Evolutionary conservation across 1,139 yeast genomes (phyloP), one percentile per base, ranked within the genome.

Genomic region (Wickerhamiella pararugosa): DNA sequence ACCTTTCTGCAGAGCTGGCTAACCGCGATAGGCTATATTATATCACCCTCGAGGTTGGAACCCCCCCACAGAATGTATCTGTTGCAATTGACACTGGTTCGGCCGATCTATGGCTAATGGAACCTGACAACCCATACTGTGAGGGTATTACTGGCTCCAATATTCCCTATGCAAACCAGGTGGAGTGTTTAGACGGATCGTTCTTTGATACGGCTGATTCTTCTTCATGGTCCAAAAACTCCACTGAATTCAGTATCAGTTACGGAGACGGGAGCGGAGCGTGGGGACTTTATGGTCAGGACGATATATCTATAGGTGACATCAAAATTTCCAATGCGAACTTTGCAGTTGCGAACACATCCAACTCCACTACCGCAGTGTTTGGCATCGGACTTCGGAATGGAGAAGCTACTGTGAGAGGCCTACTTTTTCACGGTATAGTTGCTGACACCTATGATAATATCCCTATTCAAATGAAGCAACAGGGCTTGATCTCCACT

Each of bases 221-320:
- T 7, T 38, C 47, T 6, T 37, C 48, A 6, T 15, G 21, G 21
- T 48, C n/a, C 39, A 32, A 35, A n/a, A 10, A 10, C 10, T 21
- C 29, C 6, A 43, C 47, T 6, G 8, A 9, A 9, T 42, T 36
- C 32, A 27, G 25, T 39, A 79, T 79, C 51, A 47, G 60, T 29
- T 81, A 81, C 52, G 87, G 77, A 29, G 92, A 81, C 56, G 55
- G 58, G 5, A 66, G 82, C 9, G 43, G 43, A 27, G 86, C 87
- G 1, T 45, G 49, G 5, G 90, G 90, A 38, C 53, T 63, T 36
- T 78, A 76, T 75, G 80, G 76, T 40, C 61, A 62, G 41, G 59
- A 56, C 43, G 48, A 50, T 3, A 32, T 57, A 7, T 37, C 44
- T 5, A 37, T 57, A 25, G 49, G 47, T 34, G 46, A 44, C 34